Percentiles rank a stretch among this genome's conserved stretches.
phyloP scores from a whole-genome alignment of 805 yeast genomes.

The Candida caryicola region DNA sequence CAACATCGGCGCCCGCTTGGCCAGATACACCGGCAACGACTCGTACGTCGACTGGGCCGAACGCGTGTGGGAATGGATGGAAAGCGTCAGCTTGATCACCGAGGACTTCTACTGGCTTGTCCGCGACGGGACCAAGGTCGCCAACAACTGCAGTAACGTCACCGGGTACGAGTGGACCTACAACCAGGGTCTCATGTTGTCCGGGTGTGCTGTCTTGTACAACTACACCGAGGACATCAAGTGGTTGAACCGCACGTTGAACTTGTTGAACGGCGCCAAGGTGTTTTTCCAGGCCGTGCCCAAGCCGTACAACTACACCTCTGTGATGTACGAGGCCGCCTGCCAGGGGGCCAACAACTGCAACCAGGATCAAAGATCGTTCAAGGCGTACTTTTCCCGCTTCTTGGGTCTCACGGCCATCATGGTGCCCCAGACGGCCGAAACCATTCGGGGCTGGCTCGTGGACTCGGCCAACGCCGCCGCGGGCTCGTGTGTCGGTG shows the following conservation, averaged over 20 bases:
- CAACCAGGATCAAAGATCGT: conserved; percentile 86
- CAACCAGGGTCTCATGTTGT: conserved; percentile 74
- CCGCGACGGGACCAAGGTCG: conserved; percentile 71
- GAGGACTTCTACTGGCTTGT: conserved; percentile 47
- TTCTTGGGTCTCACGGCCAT: conserved; percentile 72
- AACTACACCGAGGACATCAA: conserved; percentile 61
- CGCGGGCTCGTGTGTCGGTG: conserved; percentile 71
- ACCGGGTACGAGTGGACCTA: conserved; percentile 77
- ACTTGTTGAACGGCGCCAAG: conserved; percentile 52
- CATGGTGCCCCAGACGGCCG: conserved; percentile 59
- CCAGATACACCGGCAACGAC: conserved; percentile 39
- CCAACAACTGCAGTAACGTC: conserved; percentile 58
- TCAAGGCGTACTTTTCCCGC: conserved; percentile 79
- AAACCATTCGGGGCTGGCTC: conserved; percentile 44
- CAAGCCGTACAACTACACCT: conserved; percentile 20
- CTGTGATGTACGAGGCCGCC: conserved; percentile 75
- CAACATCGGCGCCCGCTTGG: conserved; percentile 44
- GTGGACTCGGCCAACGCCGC: conserved; percentile 43
- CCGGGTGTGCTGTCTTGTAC: conserved; percentile 80
- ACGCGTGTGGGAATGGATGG: conserved; percentile 46
- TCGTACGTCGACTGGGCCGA: conserved; percentile 42
- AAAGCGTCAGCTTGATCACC: conserved; percentile 39
- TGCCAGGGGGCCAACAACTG: conserved; percentile 69
- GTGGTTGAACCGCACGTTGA: conserved; percentile 65
- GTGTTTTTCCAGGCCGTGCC: conserved; percentile 46